Conservation (phyloP, 2,329 filamentous ascomycete genomes). For the Colletotrichum neosansevieriae region DNA sequence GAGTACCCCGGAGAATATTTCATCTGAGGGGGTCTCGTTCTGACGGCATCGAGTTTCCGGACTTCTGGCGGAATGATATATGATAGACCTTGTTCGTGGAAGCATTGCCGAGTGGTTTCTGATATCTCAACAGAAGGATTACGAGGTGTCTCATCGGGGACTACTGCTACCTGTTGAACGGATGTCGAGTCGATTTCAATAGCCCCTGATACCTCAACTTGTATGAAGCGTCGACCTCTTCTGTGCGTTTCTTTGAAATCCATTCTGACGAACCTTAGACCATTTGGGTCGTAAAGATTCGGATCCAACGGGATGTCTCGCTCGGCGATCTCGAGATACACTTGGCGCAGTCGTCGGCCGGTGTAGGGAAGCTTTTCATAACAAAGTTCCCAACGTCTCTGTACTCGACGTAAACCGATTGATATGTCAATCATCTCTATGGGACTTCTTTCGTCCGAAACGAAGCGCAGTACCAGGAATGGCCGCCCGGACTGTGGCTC, state of each 20-base stretch:
- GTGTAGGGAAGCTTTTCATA: constrained; percentile 5
- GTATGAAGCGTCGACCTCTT: constrained; percentile 19
- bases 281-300: background rate
- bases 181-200: background rate
- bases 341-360: background rate
- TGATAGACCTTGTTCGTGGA: background rate
- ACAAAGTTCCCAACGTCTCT: constrained; percentile 10
- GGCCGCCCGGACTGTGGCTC: constrained; percentile 18
- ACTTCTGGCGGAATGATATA: background rate
- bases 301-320: background rate
- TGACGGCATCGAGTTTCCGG: background rate
- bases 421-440: constrained; percentile 1
- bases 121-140: background rate
- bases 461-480: background rate
- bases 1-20: background rate
- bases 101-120: constrained; percentile 4
- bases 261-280: background rate
- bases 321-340: background rate
- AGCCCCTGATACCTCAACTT: background rate
- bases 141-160: background rate
- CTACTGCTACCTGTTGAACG: no score
- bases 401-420: constrained; percentile 1
- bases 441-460: background rate
- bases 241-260: background rate
- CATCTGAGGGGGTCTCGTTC: background rate